phyloP scores from a whole-genome alignment of 164 flowering plant genomes.

The Amborella trichopoda region DNA sequence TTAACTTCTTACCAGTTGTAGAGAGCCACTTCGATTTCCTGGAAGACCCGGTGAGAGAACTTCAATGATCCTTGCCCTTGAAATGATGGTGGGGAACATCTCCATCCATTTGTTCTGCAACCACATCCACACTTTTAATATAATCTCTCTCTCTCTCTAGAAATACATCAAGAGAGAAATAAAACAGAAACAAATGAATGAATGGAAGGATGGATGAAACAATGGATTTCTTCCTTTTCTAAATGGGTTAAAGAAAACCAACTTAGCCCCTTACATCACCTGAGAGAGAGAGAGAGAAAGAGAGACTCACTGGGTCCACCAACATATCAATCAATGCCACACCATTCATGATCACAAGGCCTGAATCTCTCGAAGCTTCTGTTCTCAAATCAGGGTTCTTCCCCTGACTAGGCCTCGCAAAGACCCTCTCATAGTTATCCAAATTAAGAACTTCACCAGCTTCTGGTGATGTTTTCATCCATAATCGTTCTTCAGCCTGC shows the following conservation, averaged over 20 bases:
- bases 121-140: too few species aligned
- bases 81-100: constrained; percentile 50
- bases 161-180: too few species aligned
- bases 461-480: constrained; percentile 38
- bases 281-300: too few species aligned
- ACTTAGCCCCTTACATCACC: too few species aligned
- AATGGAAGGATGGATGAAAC: too few species aligned
- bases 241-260: too few species aligned
- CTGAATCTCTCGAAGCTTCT: constrained; percentile 54
- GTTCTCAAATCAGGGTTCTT: constrained; percentile 27
- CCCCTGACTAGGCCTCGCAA: constrained; percentile 26
- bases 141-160: too few species aligned
- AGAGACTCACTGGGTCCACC: constrained; percentile 58
- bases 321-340: constrained; percentile 50
- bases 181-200: too few species aligned
- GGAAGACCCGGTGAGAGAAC: constrained; percentile 33
- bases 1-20: constrained; percentile 45
- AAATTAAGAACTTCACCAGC: constrained; percentile 37
- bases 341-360: constrained; percentile 41
- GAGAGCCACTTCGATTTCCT: constrained; percentile 43
- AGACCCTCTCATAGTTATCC: constrained; percentile 43
- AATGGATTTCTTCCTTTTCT: too few species aligned
- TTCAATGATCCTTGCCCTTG: constrained; percentile 36
- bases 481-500: constrained; percentile 25
- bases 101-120: constrained; percentile 57